Percentiles rank a stretch among this genome's conserved stretches.
phyloP scores from a whole-genome alignment of 73 alveolate genomes.

The Uronychia binucleata region DNA sequence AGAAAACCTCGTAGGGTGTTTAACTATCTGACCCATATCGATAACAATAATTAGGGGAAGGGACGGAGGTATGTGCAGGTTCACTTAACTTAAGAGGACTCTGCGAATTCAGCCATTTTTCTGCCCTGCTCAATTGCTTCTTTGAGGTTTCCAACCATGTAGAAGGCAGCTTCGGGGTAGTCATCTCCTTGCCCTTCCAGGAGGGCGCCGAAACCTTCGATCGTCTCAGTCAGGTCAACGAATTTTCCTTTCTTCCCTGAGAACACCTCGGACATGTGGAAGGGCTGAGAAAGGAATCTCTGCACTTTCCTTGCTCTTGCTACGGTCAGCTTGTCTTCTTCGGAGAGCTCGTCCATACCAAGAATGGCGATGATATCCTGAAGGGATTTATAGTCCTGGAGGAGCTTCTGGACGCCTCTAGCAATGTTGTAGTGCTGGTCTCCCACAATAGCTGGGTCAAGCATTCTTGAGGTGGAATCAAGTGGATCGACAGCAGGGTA shows the following conservation, averaged over 20 bases:
- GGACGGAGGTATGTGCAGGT: background rate
- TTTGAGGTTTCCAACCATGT: constrained; percentile 93
- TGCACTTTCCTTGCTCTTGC: constrained; percentile 97
- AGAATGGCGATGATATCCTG: constrained; percentile 98
- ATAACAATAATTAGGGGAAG: too few relatives aligned
- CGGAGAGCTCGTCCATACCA: constrained; percentile 98
- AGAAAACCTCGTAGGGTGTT: too few relatives aligned
- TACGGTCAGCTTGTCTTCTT: constrained; percentile 95
- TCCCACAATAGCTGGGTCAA: constrained; percentile 96
- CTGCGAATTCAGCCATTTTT: constrained; percentile 72
- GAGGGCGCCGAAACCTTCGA: constrained; percentile 79
- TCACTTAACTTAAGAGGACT: background rate
- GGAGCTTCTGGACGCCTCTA: constrained; percentile 87
- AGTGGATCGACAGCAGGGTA: constrained; percentile 99
- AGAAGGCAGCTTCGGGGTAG: constrained; percentile 93
- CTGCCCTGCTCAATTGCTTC: constrained; percentile 85
- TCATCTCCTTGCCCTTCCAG: constrained; percentile 93
- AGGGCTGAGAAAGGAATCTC: constrained; percentile 91
- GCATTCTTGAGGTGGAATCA: constrained; percentile 97
- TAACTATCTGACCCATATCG: too few relatives aligned
- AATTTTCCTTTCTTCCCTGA: constrained; percentile 94
- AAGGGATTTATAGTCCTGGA: constrained; percentile 90
- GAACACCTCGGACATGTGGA: constrained; percentile 94
- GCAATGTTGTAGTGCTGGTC: constrained; percentile 81
- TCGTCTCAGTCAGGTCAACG: constrained; percentile 88